Conservation (phyloP, 2,329 filamentous ascomycete genomes). For the Xylaria sp. region DNA sequence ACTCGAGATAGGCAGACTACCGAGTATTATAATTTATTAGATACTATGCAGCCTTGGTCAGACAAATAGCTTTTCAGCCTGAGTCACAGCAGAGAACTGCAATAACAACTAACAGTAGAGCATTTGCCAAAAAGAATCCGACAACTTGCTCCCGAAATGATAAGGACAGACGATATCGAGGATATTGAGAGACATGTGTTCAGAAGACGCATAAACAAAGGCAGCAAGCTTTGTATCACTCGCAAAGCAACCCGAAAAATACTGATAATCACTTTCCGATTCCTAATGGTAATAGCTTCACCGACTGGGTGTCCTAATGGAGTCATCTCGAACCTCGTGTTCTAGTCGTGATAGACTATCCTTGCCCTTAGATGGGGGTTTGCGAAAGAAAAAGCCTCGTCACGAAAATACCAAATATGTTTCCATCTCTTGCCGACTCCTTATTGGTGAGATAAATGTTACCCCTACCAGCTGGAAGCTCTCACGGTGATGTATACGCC, state of each 20-base stretch:
- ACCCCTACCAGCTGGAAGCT: conserved; percentile 16
- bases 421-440: neutral
- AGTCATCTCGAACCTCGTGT: conserved; percentile 12
- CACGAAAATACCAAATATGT: conserved; percentile 3
- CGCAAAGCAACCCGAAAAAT: neutral
- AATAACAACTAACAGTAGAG: too few species aligned
- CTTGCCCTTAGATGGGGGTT: conserved; percentile 13
- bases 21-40: neutral
- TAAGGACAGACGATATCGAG: neutral
- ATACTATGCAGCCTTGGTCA: neutral
- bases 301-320: conserved; percentile 4
- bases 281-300: neutral
- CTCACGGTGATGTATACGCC: conserved; percentile 8
- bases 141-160: neutral
- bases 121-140: neutral
- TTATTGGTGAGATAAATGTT: conserved; percentile 19
- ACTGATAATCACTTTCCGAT: neutral
- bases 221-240: too few species aligned
- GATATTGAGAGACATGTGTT: neutral
- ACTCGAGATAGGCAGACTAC: neutral
- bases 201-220: neutral
- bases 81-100: neutral
- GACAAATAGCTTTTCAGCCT: neutral
- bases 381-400: neutral
- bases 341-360: neutral